These are phyloP conservation scores for Phytophthora ohioensis DNA, from an alignment of 352 stramenopile species.

Conservation along the genomic window DNA sequence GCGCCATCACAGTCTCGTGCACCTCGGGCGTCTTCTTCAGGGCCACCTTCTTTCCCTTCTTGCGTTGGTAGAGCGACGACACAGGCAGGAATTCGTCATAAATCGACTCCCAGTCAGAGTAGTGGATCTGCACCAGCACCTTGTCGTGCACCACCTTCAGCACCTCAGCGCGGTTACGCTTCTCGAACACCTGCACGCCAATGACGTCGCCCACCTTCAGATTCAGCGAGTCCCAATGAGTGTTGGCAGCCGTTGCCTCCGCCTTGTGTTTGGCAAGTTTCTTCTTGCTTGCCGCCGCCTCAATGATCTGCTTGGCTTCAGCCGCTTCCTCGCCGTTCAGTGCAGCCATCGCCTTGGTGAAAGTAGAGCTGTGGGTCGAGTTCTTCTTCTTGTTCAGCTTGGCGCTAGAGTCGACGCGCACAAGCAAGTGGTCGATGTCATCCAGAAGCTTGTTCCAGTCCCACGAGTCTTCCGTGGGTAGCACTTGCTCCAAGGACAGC, in stretches of 20 bases:
- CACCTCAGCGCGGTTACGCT: conserved; percentile 73
- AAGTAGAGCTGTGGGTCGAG: conserved; percentile 39
- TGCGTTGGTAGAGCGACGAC: conserved; percentile 66
- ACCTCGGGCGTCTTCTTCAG: conserved; percentile 73
- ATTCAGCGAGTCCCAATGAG: conserved; percentile 72
- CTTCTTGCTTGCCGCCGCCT: conserved; percentile 39
- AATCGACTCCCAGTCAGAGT: conserved; percentile 84
- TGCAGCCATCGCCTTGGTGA: conserved; percentile 31
- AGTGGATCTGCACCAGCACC: conserved; percentile 82
- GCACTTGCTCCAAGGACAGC: conserved; percentile 70
- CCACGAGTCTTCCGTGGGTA: conserved; percentile 80
- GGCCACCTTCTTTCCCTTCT: conserved; percentile 56
- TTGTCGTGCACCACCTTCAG: conserved; percentile 73
- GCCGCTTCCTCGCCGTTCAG: conserved; percentile 40
- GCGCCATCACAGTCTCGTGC: conserved; percentile 77
- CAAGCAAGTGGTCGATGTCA: conserved; percentile 74
- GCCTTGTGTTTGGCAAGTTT: conserved; percentile 31
- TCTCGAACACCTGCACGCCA: conserved; percentile 81
- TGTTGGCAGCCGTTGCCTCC: conserved; percentile 37
- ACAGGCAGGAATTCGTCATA: conserved; percentile 85
- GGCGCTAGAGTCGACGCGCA: conserved; percentile 63
- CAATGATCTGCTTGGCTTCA: conserved; percentile 40
- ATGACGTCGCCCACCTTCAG: conserved; percentile 72
- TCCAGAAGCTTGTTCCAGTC: conserved; percentile 83
- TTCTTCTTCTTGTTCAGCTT: conserved; percentile 49